Evolutionary conservation across 805 yeast species (phyloP), one percentile per base, ranked within the genome.

Genomic region (Monosporozyma siamensis): DNA sequence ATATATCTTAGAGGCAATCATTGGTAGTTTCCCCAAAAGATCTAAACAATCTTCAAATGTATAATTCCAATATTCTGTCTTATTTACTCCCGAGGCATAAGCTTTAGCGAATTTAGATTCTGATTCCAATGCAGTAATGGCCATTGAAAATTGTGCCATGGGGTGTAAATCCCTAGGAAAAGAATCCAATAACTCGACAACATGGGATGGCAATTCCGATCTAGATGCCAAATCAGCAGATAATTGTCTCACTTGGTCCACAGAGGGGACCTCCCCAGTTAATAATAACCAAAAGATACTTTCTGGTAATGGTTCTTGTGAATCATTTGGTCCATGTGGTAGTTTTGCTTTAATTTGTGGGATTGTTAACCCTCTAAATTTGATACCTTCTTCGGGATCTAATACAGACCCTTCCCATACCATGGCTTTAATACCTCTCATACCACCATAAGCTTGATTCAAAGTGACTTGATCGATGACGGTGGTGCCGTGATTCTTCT

Each of bases 341-440:
- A 83, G 72, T 63, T 75, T 77, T 55, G 71, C 70, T 64, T 77
- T 84, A 60, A 82, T 72, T 51, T 83, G 89, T 50, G 89, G 89
- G 55, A 83, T 84, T 50, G 92, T 82, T 63, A 73, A 71, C 54
- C 90, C 90, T 66, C 90, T 80, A 74, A 83, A 83, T 63, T 88
- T 77, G 60, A 83, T 84, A 65, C 94, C 94, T 66, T 83, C 92
- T 51, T 76, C 77, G 46, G 94, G 82, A 62, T 83, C 94, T 56
- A 83, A 68, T 25, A 82, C 90, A 39, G 90, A 82, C 51, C 90
- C 90, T 72, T 83, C 94, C 92, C 92, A 83, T 42, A 83, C 88
- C 48, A 84, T 70, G 54, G 86, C 85, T 66, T 80, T 79, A 65
- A 83, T 80, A 61, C 94, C 94, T 65, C 94, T 76, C 89, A 80